Evolutionary conservation across 2,329 filamentous ascomycete species (phyloP), one percentile per base, ranked within the genome.

Genomic region (Phaeosphaeriaceae sp.): DNA sequence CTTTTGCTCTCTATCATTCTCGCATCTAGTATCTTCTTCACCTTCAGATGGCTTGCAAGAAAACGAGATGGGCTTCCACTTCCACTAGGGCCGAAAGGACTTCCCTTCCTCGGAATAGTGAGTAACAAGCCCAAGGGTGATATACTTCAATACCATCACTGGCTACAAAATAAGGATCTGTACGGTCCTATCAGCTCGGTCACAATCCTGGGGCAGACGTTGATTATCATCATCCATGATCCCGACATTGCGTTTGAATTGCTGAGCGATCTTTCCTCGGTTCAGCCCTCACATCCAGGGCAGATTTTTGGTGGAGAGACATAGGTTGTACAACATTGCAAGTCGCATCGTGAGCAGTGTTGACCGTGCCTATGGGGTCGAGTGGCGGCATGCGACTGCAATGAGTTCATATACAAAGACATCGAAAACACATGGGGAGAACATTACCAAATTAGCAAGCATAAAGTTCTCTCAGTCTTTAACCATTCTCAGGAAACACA

Each of bases 91-190:
- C 85, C 84, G 0, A 82, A 74, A 44, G 77, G 77, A 0, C 63
- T 81, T 7, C 82, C 83, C 0, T 7, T 86, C 0, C 19, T 86
- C 1, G 84, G 84, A 1, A 86, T 85, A 59, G 58, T 85, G 13
- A 60, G 62, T 0, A 83, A 86, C 56, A 69, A 86, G 7, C 84
- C 84, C 0, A 66, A 74, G 0, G 48, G 69, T 9, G 75, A 71
- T 1, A 57, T 59, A 3, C 74, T 68, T 4, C 80, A 82, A 51
- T 81, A 72, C 65, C 55, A 75, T 7, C 79, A 83, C 54, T 83
- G 80, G 80, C 56, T 79, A 0, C 73, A 81, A 45, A 75, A 80
- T 58, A 82, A 81, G 57, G 72, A 80, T 15, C 51, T 68, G 3
- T 71, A 72, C 48, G 69, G 67, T 17, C 68, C 65, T 0, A 61